Evolutionary conservation across 208 protist species (phyloP).

Genomic region (Trypanosoma melophagium): DNA sequence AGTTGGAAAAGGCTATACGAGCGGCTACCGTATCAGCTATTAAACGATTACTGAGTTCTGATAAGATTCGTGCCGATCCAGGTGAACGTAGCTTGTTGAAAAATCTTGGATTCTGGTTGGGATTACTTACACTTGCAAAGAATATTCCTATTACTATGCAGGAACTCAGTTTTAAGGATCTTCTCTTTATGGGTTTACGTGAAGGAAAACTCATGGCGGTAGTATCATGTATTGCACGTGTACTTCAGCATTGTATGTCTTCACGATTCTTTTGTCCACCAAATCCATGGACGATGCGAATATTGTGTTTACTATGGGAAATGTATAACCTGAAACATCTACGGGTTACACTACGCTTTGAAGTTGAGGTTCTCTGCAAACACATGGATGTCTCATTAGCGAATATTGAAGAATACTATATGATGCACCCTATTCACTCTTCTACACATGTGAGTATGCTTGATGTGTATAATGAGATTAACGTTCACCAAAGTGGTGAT

Average conservation of each 20-base stretch:
- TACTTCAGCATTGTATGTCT: conserved; percentile 81
- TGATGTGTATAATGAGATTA: conserved; percentile 66
- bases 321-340: conserved; percentile 95
- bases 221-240: conserved; percentile 96
- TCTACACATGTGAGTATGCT: conserved; percentile 41
- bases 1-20: conserved; percentile 85
- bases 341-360: conserved; percentile 98
- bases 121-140: conserved; percentile 95
- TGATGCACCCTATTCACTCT: conserved; percentile 26
- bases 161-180: conserved; percentile 94
- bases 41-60: conserved; percentile 88
- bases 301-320: conserved; percentile 92
- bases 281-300: conserved; percentile 98
- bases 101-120: conserved; percentile 98
- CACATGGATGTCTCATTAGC: conserved; percentile 57
- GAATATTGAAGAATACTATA: conserved; percentile 41
- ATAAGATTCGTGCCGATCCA: conserved; percentile 91
- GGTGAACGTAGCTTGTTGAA: conserved; percentile 96
- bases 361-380: conserved; percentile 92
- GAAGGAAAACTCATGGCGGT: conserved; percentile 94
- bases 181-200: conserved; percentile 94
- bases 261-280: conserved; percentile 96
- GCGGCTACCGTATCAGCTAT: conserved; percentile 84
- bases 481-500: conserved; percentile 72
- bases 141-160: conserved; percentile 97